A percentile compares a stretch with the other conserved stretches of the same genome.
Conservation (phyloP, 805 yeast species). For the Blastobotrys attinorum region DNA sequence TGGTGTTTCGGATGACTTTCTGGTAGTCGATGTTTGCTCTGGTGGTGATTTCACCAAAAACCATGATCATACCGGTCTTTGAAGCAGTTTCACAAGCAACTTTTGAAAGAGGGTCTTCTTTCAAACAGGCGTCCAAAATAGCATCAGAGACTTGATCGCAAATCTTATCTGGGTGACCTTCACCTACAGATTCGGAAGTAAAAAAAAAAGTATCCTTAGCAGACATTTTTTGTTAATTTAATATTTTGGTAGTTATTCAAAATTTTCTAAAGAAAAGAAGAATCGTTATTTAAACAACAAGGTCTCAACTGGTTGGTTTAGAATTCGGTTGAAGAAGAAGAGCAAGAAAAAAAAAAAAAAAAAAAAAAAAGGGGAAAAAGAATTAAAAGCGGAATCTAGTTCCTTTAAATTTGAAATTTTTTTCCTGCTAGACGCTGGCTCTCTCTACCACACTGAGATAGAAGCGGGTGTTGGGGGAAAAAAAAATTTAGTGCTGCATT, state of each 20-base stretch:
- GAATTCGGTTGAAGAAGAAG: conserved; percentile 2
- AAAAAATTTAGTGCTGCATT: too few species aligned
- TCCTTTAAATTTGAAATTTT: too few species aligned
- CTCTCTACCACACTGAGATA: too few species aligned
- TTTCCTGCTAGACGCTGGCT: too few species aligned
- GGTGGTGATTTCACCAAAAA: conserved; percentile 98
- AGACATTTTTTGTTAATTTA: conserved; percentile 1
- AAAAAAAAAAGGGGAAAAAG: not conserved
- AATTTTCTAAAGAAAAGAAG: too few species aligned
- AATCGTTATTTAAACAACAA: too few species aligned
- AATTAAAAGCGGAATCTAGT: conserved; percentile 1
- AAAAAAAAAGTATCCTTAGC: conserved; percentile 43
- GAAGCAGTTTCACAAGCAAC: conserved; percentile 99
- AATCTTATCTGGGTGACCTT: conserved; percentile 48
- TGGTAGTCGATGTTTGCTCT: conserved; percentile 93
- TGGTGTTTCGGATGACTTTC: conserved; percentile 95
- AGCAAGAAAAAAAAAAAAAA: conserved; percentile 1
- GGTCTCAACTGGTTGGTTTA: not conserved
- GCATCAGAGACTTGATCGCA: conserved; percentile 99
- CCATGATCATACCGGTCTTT: conserved; percentile 99
- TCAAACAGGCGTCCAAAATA: conserved; percentile 92
- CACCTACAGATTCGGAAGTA: conserved; percentile 66
- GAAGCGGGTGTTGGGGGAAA: too few species aligned
- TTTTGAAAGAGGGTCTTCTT: conserved; percentile 93
- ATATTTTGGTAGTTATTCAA: too few species aligned